A percentile compares a stretch with the other conserved stretches of the same genome.
Evolutionary conservation across 192 early-diverging fungal genomes (phyloP).

Genomic region (Lunasporangiospora selenospora): DNA sequence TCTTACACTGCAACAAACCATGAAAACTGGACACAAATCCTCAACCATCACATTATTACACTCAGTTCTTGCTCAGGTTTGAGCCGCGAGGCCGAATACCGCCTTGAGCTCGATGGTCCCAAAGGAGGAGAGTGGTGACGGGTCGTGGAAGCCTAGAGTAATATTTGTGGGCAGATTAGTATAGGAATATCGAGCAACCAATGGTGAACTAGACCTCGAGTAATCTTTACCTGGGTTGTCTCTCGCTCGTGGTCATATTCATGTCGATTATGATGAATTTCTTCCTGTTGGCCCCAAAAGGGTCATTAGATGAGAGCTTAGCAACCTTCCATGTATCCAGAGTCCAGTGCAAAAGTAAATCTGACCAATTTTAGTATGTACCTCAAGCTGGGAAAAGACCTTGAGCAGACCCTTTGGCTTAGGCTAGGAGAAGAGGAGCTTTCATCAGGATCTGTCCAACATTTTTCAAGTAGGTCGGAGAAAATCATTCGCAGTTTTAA

Average conservation of each 20-base stretch:
- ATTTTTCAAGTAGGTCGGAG: neutral
- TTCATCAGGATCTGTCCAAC: neutral
- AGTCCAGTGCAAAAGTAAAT: no score
- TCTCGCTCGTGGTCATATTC: conserved; percentile 45
- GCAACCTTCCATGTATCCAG: no score
- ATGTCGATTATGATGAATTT: conserved; percentile 38
- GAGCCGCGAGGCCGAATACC: conserved; percentile 28
- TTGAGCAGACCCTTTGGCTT: conserved; percentile 44
- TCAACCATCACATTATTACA: neutral
- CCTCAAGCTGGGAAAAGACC: conserved; percentile 44
- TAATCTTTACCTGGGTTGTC: conserved; percentile 47
- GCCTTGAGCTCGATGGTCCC: neutral
- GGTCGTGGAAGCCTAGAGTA: no score
- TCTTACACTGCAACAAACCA: no score
- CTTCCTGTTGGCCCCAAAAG: conserved; percentile 15
- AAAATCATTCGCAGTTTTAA: no score
- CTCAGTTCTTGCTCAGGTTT: conserved; percentile 34
- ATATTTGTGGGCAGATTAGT: no score
- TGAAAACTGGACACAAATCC: no score
- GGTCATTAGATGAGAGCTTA: no score
- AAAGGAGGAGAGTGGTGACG: no score
- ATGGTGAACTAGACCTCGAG: no score
- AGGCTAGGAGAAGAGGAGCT: conserved; percentile 23
- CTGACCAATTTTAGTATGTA: no score
- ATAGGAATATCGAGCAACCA: no score